A percentile compares a stretch with the other conserved stretches of the same genome.
Evolutionary conservation across 139 green algal species (phyloP).

Genomic region (Chlamydomonas sp.): DNA sequence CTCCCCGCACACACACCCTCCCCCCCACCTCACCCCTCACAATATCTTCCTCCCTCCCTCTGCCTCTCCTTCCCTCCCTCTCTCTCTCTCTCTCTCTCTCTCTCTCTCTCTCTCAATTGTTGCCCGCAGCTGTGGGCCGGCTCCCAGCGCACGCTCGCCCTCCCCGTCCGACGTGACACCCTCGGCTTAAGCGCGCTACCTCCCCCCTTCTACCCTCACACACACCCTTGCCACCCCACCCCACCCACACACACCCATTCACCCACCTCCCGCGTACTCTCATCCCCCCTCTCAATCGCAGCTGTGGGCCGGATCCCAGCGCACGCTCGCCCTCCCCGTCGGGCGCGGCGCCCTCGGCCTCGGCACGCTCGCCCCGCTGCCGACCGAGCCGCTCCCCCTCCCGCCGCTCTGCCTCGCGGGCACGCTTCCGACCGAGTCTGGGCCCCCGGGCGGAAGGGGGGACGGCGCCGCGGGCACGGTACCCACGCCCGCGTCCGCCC

Average conservation of each 20-base stretch:
- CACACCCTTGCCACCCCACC: neutral
- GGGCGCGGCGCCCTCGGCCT: constrained; percentile 76
- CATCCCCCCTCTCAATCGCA: constrained; percentile 7
- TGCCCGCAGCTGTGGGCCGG: constrained; percentile 55
- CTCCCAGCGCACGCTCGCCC: constrained; percentile 24
- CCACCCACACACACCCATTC: neutral
- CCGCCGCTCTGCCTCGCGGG: constrained; percentile 69
- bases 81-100: neutral
- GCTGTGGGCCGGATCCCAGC: constrained; percentile 58
- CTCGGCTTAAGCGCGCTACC: neutral
- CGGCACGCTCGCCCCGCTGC: constrained; percentile 48
- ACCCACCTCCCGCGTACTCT: neutral
- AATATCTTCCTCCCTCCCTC: constrained; percentile 21
- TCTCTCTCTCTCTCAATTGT: neutral
- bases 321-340: constrained; percentile 71
- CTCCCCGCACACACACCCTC: neutral
- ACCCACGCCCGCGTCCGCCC: neutral
- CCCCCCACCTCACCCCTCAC: constrained; percentile 38
- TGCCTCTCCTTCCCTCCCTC: no score
- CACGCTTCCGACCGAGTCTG: neutral
- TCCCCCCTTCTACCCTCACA: neutral
- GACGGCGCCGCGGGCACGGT: neutral
- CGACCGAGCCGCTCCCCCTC: constrained; percentile 71
- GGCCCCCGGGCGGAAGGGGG: neutral
- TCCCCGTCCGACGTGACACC: neutral